Percentiles rank a stretch among this genome's conserved stretches.
Evolutionary conservation across 192 early-diverging fungal genomes (phyloP).

Genomic region (Podila clonocystis): DNA sequence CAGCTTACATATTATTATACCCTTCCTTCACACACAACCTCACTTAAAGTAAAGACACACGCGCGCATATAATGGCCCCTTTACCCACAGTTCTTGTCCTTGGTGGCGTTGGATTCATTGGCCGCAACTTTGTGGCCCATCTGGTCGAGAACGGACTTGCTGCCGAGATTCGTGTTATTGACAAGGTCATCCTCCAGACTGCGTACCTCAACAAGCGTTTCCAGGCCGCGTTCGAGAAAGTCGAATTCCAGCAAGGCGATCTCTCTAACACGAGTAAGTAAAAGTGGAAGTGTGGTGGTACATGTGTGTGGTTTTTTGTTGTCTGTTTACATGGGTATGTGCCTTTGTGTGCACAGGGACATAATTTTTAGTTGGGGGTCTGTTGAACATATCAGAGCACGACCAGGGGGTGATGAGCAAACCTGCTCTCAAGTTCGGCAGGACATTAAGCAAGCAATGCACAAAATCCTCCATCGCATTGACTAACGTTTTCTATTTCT

Average conservation of each 20-base stretch:
- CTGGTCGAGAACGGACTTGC: slow-evolving; percentile 77
- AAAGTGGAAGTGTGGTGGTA: background rate
- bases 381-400: no score
- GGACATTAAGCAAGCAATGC: no score
- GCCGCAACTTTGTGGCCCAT: slow-evolving; percentile 79
- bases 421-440: no score
- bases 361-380: no score
- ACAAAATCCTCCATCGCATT: background rate
- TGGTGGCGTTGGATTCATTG: slow-evolving; percentile 89
- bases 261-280: slow-evolving; percentile 75
- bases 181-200: slow-evolving; percentile 85
- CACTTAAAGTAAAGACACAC: background rate
- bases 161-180: slow-evolving; percentile 73
- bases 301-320: background rate
- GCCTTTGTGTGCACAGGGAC: no score
- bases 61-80: slow-evolving; percentile 33
- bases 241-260: slow-evolving; percentile 84
- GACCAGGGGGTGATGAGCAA: no score
- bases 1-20: background rate
- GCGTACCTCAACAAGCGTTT: slow-evolving; percentile 72
- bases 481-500: background rate
- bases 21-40: background rate
- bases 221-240: slow-evolving; percentile 74
- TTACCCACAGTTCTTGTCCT: slow-evolving; percentile 75
- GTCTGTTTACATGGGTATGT: no score